Evolutionary conservation across 2,329 filamentous ascomycete genomes (phyloP), one percentile per base, ranked within the genome.

Genomic region (Calonectria crousiana): DNA sequence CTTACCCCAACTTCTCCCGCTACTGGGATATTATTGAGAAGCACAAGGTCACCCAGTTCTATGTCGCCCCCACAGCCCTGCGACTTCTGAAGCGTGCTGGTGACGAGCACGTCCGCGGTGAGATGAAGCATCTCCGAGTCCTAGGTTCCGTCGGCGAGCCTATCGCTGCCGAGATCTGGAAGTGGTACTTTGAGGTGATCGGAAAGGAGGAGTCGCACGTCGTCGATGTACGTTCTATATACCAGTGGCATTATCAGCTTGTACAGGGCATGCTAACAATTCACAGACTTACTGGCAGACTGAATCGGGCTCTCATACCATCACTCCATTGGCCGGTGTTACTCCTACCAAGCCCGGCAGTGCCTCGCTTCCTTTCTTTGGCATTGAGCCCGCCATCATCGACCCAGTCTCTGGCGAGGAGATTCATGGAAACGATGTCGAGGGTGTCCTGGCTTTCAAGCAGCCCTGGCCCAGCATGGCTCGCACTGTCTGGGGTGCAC

Each of bases 21-120:
- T 99, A 99, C 89, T 99, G 97, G 97, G 96, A 98, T 79, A 97
- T 98, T 68, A 96, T 98, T 84, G 95, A 96, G 81, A 95, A 97
- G 89, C 94, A 99, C 88, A 90, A 94, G 78, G 94, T 99, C 78
- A 98, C 96, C 26, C 97, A 99, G 82, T 99, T 99, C 89, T 99
- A 99, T 84, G 97, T 98, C 75, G 97, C 97, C 1, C 97, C 97
- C 28, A 99, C 97, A 30, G 97, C 97, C 14, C 89, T 99, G 85
- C 92, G 97, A 80, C 86, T 99, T 80, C 89, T 99, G 81, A 99
- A 99, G 92, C 95, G 97, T 78, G 97, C 97, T 36, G 97, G 97
- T 74, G 93, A 98, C 84, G 91, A 98, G 83, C 95, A 97, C 83
- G 95, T 98, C 81, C 95, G 95, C 87, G 92, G 94, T 82, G 88